phyloP scores from a whole-genome alignment of 257 asterid genomes.

The Solanum chilense region DNA sequence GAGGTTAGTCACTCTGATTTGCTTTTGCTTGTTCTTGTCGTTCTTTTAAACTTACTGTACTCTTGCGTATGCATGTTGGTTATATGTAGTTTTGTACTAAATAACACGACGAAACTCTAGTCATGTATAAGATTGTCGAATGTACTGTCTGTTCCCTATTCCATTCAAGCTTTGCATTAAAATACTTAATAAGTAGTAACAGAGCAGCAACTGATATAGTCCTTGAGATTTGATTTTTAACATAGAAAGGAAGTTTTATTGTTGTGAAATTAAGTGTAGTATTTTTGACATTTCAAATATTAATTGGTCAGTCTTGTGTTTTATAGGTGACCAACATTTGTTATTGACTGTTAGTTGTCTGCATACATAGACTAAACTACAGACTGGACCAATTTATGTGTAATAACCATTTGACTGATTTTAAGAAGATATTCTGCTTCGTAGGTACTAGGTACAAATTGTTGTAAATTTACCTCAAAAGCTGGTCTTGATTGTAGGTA shows the following conservation, averaged over 20 bases:
- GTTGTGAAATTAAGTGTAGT: no score
- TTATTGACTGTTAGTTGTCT: background rate
- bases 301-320: background rate
- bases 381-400: background rate
- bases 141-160: background rate
- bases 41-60: background rate
- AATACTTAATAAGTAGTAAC: background rate
- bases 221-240: background rate
- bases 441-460: background rate
- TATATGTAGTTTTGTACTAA: background rate
- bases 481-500: background rate
- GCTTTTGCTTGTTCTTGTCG: background rate
- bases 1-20: conserved; percentile 38
- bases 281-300: background rate
- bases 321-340: background rate
- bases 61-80: background rate
- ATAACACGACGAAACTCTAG: background rate
- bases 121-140: background rate
- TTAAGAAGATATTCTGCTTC: background rate
- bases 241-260: background rate
- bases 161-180: background rate
- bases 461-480: background rate
- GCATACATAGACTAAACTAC: background rate
- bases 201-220: background rate
- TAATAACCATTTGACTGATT: background rate